Conservation (phyloP, 1,284 basidiomycete species). For the Serendipita sp. region DNA sequence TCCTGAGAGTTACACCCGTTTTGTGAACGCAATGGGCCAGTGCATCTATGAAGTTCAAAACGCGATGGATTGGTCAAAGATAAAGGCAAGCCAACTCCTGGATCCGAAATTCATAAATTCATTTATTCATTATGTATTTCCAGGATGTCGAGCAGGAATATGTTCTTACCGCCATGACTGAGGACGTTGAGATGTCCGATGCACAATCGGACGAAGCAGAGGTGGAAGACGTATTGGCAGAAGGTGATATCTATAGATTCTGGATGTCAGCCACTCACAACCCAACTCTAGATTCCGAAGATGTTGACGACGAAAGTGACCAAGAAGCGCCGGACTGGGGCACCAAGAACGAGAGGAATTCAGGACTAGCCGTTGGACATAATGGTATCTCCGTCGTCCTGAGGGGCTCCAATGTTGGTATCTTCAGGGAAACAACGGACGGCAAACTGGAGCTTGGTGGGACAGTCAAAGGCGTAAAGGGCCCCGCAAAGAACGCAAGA, state of each 20-base stretch:
- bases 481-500: constrained; percentile 54
- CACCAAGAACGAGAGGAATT: constrained; percentile 58
- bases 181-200: constrained; percentile 80
- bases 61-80: constrained; percentile 62
- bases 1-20: constrained; percentile 43
- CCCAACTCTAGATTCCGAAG: constrained; percentile 22
- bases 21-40: constrained; percentile 55
- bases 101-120: not conserved
- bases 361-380: constrained; percentile 88
- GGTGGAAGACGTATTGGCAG: constrained; percentile 47
- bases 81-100: constrained; percentile 41
- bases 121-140: not conserved
- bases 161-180: constrained; percentile 47
- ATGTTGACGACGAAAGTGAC: constrained; percentile 32
- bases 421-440: constrained; percentile 78
- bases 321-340: constrained; percentile 27
- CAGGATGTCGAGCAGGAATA: constrained; percentile 68
- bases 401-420: constrained; percentile 90
- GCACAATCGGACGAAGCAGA: constrained; percentile 65
- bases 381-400: constrained; percentile 96
- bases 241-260: constrained; percentile 28
- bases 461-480: constrained; percentile 75
- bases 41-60: constrained; percentile 78
- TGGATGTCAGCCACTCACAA: not conserved
- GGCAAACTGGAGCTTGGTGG: constrained; percentile 77